Conservation (phyloP, 2,329 filamentous ascomycete genomes). For the Alternaria rosae region DNA sequence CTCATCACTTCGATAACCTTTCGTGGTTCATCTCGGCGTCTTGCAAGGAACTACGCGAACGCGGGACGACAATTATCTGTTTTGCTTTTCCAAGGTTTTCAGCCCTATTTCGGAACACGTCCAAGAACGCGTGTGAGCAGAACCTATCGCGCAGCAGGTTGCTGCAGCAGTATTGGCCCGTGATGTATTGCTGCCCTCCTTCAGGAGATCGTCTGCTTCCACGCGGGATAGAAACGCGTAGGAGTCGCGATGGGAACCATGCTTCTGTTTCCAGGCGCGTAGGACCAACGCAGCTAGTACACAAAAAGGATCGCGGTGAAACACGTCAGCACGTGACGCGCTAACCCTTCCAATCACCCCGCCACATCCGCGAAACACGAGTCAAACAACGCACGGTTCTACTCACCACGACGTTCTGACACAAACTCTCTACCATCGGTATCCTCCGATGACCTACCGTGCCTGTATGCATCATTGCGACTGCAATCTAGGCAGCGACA, state of each 20-base stretch:
- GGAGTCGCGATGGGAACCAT: neutral
- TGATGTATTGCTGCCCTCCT: neutral
- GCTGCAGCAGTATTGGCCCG: neutral
- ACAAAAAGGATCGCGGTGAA: neutral
- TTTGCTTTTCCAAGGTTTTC: slow-evolving; percentile 2
- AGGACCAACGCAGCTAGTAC: neutral
- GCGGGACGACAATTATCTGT: slow-evolving; percentile 1
- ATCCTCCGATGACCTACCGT: neutral
- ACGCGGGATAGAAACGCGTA: neutral
- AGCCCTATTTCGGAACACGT: neutral
- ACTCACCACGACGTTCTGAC: neutral
- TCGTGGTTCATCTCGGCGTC: neutral
- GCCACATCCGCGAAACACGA: slow-evolving; percentile 9
- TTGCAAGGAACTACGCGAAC: neutral
- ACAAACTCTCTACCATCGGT: slow-evolving; percentile 6
- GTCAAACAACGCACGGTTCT: neutral
- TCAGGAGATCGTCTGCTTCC: neutral
- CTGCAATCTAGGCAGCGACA: slow-evolving; percentile 39
- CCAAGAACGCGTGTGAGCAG: neutral
- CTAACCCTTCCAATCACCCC: slow-evolving; percentile 8
- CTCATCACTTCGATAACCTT: neutral
- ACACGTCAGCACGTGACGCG: slow-evolving; percentile 20
- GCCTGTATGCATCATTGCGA: neutral
- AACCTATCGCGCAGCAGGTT: neutral
- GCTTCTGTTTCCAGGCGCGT: neutral